Percentiles rank a stretch among this genome's conserved stretches.
phyloP scores from a whole-genome alignment of 2,329 filamentous ascomycete genomes.

The Aspergillus arachidicola region DNA sequence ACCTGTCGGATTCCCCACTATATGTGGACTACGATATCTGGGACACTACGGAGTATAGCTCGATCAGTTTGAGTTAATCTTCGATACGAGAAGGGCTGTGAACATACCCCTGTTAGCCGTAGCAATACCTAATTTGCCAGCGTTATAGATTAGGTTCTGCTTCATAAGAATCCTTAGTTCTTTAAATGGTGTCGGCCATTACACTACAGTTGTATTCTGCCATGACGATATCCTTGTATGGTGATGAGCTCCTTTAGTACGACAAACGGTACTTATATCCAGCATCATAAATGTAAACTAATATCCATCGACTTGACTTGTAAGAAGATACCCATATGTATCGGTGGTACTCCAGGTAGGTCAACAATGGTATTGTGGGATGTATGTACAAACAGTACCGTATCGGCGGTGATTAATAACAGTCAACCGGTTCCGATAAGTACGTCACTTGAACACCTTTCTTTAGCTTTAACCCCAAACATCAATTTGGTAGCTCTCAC shows the following conservation, averaged over 20 bases:
- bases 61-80: background rate
- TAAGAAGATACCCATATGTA: background rate
- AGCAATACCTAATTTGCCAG: background rate
- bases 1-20: background rate
- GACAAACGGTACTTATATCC: background rate
- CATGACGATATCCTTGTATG: no score
- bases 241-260: background rate
- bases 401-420: background rate
- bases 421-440: background rate
- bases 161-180: background rate
- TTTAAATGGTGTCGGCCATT: background rate
- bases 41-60: background rate
- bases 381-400: background rate
- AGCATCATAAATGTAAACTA: background rate
- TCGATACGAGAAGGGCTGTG: background rate
- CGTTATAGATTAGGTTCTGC: background rate
- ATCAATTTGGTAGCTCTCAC: background rate
- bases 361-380: background rate
- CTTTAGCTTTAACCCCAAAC: background rate
- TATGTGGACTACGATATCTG: background rate
- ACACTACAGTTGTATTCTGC: background rate
- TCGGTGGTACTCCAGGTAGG: background rate
- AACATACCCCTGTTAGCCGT: background rate
- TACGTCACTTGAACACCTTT: slow-evolving; percentile 1
- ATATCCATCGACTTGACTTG: background rate